Evolutionary conservation across 2,329 filamentous ascomycete species (phyloP).

Genomic region (Hirsutella minnesotensis): DNA sequence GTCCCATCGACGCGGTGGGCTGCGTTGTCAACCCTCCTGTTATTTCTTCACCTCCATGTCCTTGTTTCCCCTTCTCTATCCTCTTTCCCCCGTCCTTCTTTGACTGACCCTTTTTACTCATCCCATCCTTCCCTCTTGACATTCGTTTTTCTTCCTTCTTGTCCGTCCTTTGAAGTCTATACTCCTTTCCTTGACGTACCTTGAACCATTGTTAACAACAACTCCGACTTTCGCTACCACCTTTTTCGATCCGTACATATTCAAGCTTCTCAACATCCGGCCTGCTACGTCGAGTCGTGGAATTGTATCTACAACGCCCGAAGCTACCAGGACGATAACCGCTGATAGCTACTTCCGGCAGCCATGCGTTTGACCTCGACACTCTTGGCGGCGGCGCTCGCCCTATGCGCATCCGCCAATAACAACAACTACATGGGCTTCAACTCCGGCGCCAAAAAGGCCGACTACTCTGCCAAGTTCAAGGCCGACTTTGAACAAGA

Average conservation of each 20-base stretch:
- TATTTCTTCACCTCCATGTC: background rate
- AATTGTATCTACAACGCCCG: no score
- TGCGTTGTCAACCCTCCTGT: background rate
- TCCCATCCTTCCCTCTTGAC: background rate
- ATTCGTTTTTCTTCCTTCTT: background rate
- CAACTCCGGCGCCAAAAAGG: conserved; percentile 36
- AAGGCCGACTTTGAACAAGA: conserved; percentile 35
- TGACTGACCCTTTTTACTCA: background rate
- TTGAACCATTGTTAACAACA: no score
- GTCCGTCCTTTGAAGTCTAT: background rate
- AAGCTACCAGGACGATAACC: no score
- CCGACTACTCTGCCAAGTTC: conserved; percentile 39
- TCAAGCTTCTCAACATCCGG: no score
- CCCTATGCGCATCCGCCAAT: conserved; percentile 23
- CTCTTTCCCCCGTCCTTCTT: background rate
- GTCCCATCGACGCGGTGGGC: no score
- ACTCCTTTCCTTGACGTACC: no score
- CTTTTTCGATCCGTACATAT: no score
- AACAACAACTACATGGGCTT: conserved; percentile 39
- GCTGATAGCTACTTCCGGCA: background rate
- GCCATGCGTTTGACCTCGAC: conserved; percentile 28
- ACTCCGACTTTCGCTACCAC: no score
- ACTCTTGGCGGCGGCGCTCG: conserved; percentile 26
- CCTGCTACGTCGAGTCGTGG: no score
- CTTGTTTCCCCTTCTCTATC: background rate